A percentile compares a stretch with the other conserved stretches of the same genome.
These are phyloP conservation scores for Allium cepa DNA, from an alignment of 106 monocot species.

Conservation along the genomic window DNA sequence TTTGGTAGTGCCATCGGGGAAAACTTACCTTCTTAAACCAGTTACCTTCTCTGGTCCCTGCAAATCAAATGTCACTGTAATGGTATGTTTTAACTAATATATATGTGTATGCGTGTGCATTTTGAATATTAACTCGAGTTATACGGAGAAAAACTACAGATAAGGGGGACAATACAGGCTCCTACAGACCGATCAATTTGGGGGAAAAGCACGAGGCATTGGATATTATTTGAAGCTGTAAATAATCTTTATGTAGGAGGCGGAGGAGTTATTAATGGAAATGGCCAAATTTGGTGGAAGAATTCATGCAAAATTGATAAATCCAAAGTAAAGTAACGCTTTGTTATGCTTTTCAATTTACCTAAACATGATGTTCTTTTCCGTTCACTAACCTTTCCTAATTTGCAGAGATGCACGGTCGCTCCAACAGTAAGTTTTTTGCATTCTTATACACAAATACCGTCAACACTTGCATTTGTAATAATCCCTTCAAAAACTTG, in stretches of 20 bases:
- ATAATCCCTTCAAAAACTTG: neutral
- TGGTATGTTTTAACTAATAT: conserved; percentile 19
- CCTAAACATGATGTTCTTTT: too few species aligned
- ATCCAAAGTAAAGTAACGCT: neutral
- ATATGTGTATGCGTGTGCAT: neutral
- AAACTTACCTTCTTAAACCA: conserved; percentile 39
- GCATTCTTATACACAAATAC: neutral
- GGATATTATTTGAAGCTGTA: conserved; percentile 13
- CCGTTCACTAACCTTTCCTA: neutral
- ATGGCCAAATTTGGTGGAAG: conserved; percentile 23
- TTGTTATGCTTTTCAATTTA: too few species aligned
- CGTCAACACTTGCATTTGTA: neutral
- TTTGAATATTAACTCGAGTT: neutral
- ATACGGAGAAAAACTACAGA: conserved; percentile 2
- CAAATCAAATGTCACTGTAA: conserved; percentile 36
- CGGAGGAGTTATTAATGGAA: conserved; percentile 18
- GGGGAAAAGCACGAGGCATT: neutral
- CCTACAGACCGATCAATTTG: conserved; percentile 8
- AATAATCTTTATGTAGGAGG: conserved; percentile 11
- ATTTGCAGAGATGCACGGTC: conserved; percentile 53
- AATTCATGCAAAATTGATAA: conserved; percentile 17
- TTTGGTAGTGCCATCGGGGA: conserved; percentile 18
- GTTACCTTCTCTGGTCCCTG: conserved; percentile 66
- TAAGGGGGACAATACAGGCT: conserved; percentile 14
- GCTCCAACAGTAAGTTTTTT: conserved; percentile 62